phyloP scores from a whole-genome alignment of 345 rosid species.

The Carallia pectinifolia region DNA sequence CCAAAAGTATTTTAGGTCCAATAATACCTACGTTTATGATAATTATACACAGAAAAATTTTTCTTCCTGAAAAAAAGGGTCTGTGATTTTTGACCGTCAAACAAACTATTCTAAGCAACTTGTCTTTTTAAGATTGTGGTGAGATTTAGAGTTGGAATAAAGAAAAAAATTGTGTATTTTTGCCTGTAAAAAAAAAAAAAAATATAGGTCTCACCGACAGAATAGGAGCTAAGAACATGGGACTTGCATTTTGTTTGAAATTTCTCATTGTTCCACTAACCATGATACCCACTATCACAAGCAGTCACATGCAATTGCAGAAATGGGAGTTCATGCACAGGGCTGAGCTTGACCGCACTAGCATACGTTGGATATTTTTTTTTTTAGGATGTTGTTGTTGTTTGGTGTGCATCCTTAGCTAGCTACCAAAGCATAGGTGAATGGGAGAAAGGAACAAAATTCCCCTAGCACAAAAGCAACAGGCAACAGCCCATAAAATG shows the following conservation, averaged over 20 bases:
- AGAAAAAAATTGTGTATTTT: too few species aligned
- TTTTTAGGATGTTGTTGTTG: not conserved
- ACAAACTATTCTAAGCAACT: too few species aligned
- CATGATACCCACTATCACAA: not conserved
- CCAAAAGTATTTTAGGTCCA: too few species aligned
- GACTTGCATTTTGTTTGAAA: not conserved
- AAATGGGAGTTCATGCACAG: not conserved
- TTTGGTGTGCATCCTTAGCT: not conserved
- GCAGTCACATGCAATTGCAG: conserved; percentile 8
- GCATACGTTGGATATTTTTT: not conserved
- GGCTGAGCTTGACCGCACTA: conserved; percentile 5
- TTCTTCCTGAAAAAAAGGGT: too few species aligned
- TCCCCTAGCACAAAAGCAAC: not conserved
- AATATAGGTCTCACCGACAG: conserved; percentile 1
- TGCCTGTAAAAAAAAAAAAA: not conserved
- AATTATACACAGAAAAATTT: too few species aligned
- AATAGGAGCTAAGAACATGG: not conserved
- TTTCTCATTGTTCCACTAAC: not conserved
- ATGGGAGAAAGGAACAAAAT: conserved; percentile 1
- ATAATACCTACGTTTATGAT: too few species aligned
- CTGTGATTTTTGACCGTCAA: too few species aligned
- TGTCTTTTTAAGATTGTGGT: too few species aligned
- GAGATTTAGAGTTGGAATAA: too few species aligned
- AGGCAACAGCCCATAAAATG: not conserved
- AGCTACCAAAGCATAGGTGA: not conserved